phyloP scores from a whole-genome alignment of 176 grass and related monocot species.

The Rhynchospora breviuscula region DNA sequence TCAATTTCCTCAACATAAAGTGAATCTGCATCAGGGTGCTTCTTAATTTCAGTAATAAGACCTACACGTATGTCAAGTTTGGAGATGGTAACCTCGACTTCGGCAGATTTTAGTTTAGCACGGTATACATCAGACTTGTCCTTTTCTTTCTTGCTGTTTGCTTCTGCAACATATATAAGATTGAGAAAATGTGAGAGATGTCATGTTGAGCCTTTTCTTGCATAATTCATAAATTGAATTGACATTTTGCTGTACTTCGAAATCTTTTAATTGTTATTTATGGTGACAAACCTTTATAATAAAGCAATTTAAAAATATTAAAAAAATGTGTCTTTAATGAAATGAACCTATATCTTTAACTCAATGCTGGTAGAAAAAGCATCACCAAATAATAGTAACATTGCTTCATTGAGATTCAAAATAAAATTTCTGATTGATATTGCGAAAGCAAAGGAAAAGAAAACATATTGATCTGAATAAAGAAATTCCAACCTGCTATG shows the following conservation, averaged over 20 bases:
- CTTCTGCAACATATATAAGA: slow-evolving; percentile 7
- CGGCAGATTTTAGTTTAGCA: slow-evolving; percentile 54
- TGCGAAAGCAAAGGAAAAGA: not conserved
- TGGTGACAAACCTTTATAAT: not conserved
- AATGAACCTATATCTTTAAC: not conserved
- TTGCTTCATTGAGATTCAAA: not conserved
- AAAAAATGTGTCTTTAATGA: not conserved
- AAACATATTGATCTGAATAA: not conserved
- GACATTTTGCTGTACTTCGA: not conserved
- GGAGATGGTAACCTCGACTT: slow-evolving; percentile 44
- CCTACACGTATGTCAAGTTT: slow-evolving; percentile 87
- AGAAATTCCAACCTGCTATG: slow-evolving; percentile 43
- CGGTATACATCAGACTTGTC: slow-evolving; percentile 36
- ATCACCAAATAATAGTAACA: not conserved
- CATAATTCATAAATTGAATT: not conserved
- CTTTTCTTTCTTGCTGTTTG: slow-evolving; percentile 47
- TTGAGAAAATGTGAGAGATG: not conserved
- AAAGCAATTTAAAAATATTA: not conserved
- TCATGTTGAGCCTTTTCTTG: not conserved
- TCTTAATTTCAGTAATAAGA: slow-evolving; percentile 70
- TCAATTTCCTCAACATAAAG: slow-evolving; percentile 95
- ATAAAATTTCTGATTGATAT: not conserved
- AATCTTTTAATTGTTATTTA: not conserved
- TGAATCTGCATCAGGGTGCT: slow-evolving; percentile 88
- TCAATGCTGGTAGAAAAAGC: not conserved